Evolutionary conservation across 441 rosid species (phyloP), one percentile per base, ranked within the genome.

Genomic region (Gossypium lobatum): DNA sequence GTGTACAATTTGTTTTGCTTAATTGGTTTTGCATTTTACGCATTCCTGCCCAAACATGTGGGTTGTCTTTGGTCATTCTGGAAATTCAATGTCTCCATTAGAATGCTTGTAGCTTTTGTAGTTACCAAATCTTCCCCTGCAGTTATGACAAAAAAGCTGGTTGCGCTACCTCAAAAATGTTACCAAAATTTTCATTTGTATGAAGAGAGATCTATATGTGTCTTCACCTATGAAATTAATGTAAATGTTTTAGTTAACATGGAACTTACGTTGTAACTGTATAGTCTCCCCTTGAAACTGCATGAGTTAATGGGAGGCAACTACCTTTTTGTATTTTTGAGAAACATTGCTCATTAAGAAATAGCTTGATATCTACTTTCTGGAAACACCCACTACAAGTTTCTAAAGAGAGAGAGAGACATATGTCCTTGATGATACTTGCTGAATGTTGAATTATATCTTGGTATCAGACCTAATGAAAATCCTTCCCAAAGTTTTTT

Each of bases 1-100:
- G 39, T n/a, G 14, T 48, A 14, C 39, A 67, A 25, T 3, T n/a
- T 68, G 8, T n/a, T 11, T 48, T 65, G 2, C 37, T 45, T 48
- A 67, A 14, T 67, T n/a, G 55, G 6, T 21, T 25, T 55, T 34
- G 63, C 66, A 34, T 50, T 37, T 23, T 55, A 2, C 39, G 11
- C 55, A 6, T 34, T 66, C 57, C 28, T 34, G 48, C 9, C 28
- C 48, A 45, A 61, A 23, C 69, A 53, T 53, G 65, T 63, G 39
- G 76, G 31, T 72, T 74, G 54, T 25, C n/a, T 68, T 48, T 55
- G 8, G 53, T 55, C 2, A 58, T 78, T 57, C 71, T 53, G 46
- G 59, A 11, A 74, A 66, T 37, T 66, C 17, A 68, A 62, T 79
- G 63, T 42, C 14, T 63, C 37, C 16, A 5, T 65, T 65, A 23